Percentiles rank a stretch among this genome's conserved stretches.
Evolutionary conservation across 2,329 filamentous ascomycete species (phyloP).

Genomic region (Lecanosticta acicola): DNA sequence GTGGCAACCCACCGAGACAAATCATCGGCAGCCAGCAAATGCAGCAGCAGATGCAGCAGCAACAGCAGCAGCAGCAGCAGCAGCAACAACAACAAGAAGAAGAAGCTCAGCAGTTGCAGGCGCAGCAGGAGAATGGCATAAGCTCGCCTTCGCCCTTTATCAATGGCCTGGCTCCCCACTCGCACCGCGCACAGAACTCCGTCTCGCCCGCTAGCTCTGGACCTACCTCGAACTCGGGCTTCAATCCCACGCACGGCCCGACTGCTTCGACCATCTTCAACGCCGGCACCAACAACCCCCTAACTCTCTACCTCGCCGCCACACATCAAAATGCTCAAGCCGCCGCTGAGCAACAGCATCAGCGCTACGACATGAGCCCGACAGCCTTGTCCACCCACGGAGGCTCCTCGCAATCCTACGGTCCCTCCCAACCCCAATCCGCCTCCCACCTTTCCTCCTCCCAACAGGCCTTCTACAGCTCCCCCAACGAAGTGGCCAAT

Average conservation of each 20-base stretch:
- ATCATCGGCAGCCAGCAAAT: constrained; percentile 55
- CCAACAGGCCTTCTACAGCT: constrained; percentile 76
- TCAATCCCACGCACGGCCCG: constrained; percentile 55
- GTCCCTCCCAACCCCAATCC: constrained; percentile 9
- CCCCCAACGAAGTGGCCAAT: constrained; percentile 54
- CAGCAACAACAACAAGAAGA: constrained; percentile 62
- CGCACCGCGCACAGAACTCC: constrained; percentile 48
- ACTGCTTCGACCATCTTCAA: constrained; percentile 73
- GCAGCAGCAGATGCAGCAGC: constrained; percentile 60
- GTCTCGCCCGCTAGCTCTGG: constrained; percentile 56
- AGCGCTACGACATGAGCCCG: constrained; percentile 27
- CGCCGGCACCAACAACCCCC: constrained; percentile 71
- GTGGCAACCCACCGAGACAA: constrained; percentile 91
- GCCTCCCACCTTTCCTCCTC: constrained; percentile 52
- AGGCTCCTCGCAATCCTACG: constrained; percentile 37
- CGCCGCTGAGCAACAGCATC: constrained; percentile 43
- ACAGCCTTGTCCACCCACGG: constrained; percentile 58
- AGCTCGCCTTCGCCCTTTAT: constrained; percentile 53
- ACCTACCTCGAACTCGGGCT: constrained; percentile 48
- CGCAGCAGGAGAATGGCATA: constrained; percentile 51
- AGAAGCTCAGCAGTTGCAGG: constrained; percentile 50
- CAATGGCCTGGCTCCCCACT: constrained; percentile 52
- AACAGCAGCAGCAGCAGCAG: constrained; percentile 61
- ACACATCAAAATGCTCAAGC: constrained; percentile 61
- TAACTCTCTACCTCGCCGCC: constrained; percentile 77